These are phyloP conservation scores for Limnanthes douglasii DNA, from an alignment of 345 rosid genomes.

Conservation along the genomic window DNA sequence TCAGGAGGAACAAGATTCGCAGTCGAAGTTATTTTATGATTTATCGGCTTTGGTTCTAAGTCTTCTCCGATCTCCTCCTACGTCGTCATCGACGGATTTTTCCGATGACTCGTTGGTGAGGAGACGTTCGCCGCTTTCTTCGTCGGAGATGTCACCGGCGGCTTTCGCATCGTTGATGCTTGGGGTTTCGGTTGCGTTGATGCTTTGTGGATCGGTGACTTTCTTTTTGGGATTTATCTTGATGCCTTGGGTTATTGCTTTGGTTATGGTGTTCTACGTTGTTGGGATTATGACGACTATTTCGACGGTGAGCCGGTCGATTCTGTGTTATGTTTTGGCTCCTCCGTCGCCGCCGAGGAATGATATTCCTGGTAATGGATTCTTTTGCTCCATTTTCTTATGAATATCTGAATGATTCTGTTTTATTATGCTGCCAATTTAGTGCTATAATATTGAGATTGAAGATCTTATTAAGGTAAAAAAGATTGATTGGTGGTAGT, in stretches of 20 bases:
- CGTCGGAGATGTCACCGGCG: constrained; percentile 52
- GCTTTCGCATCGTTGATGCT: constrained; percentile 78
- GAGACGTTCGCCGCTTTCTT: constrained; percentile 2
- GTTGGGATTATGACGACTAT: constrained; percentile 65
- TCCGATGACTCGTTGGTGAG: constrained; percentile 17
- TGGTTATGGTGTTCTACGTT: constrained; percentile 55
- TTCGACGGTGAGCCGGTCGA: constrained; percentile 48
- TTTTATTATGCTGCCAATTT: too few relatives aligned
- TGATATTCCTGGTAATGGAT: constrained; percentile 41
- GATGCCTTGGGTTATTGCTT: constrained; percentile 91
- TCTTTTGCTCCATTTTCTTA: too few relatives aligned
- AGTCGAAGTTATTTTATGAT: constrained; percentile 43
- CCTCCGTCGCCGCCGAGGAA: constrained; percentile 30
- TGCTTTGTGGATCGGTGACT: constrained; percentile 88
- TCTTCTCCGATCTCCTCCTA: constrained; percentile 56
- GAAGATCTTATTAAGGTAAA: too few relatives aligned
- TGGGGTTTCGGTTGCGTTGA: constrained; percentile 63
- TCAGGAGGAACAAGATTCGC: constrained; percentile 47
- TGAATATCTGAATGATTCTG: too few relatives aligned
- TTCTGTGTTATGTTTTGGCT: constrained; percentile 38
- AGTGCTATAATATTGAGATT: too few relatives aligned
- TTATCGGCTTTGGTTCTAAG: constrained; percentile 45
- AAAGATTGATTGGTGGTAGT: too few relatives aligned
- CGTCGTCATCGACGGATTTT: constrained; percentile 29
- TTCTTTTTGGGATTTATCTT: constrained; percentile 81